Percentiles rank a stretch among this genome's conserved stretches.
Evolutionary conservation across 2,329 filamentous ascomycete genomes (phyloP).

Genomic region (Bipolaris zeicola): DNA sequence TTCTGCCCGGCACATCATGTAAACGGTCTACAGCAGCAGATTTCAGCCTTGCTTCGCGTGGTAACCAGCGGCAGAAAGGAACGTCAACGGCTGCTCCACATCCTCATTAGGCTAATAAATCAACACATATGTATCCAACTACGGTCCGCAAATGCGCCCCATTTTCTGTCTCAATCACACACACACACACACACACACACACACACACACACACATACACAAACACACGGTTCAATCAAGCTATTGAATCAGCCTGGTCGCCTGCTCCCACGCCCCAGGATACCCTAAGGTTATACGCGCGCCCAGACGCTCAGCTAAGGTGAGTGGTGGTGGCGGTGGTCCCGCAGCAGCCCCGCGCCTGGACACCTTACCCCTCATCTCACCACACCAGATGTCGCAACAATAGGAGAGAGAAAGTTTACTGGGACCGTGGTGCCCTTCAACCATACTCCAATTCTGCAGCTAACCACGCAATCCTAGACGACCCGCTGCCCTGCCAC

Average conservation of each 20-base stretch:
- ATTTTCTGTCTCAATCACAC: background rate
- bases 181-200: background rate
- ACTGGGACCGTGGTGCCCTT: slow-evolving; percentile 1
- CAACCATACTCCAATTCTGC: background rate
- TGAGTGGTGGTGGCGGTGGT: slow-evolving; percentile 23
- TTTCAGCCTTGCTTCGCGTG: slow-evolving; percentile 14
- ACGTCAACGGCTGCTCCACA: slow-evolving; percentile 11
- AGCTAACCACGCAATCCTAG: slow-evolving; percentile 13
- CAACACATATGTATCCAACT: slow-evolving; percentile 10
- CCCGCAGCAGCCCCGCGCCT: slow-evolving; percentile 22
- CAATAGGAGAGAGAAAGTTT: background rate
- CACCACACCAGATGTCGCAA: slow-evolving; percentile 10
- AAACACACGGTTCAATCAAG: background rate
- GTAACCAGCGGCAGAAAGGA: slow-evolving; percentile 16
- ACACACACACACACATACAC: background rate
- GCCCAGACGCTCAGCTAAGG: slow-evolving; percentile 14
- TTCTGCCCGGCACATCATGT: slow-evolving; percentile 17
- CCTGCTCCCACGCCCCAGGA: background rate
- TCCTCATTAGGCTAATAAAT: slow-evolving; percentile 44
- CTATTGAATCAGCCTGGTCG: slow-evolving; percentile 3
- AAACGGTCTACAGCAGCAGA: slow-evolving; percentile 13
- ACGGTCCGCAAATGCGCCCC: slow-evolving; percentile 6
- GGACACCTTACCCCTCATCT: slow-evolving; percentile 19
- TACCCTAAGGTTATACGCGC: slow-evolving; percentile 2
- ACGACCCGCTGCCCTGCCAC: background rate